Base-by-base conservation (phyloP, 1,284 basidiomycete species). In the Leccinum griseonigrum region DNA sequence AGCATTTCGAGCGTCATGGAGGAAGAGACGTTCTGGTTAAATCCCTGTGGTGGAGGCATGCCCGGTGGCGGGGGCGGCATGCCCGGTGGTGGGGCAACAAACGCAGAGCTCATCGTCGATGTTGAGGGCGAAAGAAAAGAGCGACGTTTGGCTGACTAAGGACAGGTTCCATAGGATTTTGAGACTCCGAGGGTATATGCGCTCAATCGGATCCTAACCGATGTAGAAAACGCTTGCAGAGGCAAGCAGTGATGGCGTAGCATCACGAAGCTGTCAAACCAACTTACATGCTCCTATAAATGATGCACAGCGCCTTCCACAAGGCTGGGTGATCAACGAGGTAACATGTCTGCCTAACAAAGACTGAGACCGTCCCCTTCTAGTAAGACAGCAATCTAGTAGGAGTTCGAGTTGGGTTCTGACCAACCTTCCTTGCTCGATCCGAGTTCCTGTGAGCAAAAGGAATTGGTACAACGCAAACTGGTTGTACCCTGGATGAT, bases 1-100 rank as follows among this genome's bases (percentile, higher is more conserved):
- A 97, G 81, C 62, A 83, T 81, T 78, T 95, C 92, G 36, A 85
- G 84, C n/a, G 89, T 83, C 73, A 95, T 84, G 64, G 82, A 81
- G 57, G 86, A 85, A 50, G 82, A 76, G 11, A 81, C 83, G 0
- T 84, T 77, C 63, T 79, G 78, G 61, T 71, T 80, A 34, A 81
- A 79, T 31, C 82, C 79, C 9, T 80, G 77, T 10, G 74, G 77
- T 2, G 63, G 74, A 1, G 82, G 83, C 83, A 90, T 86, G 13
- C 88, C 87, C 54, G 83, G 84, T 13, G 84, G 85, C 14, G 83
- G 83, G 11, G 80, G 78, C 32, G 84, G 83, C 80, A 88, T 79
- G 63, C 87, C 87, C 63, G 87, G 87, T 53, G 87, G 86, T 9
- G 76, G 74, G 6, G 68, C 69, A 61, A 75, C 57, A 63, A 73